Evolutionary conservation across 2,329 filamentous ascomycete species (phyloP), one percentile per base, ranked within the genome.

Genomic region (Thyridium curvatum): DNA sequence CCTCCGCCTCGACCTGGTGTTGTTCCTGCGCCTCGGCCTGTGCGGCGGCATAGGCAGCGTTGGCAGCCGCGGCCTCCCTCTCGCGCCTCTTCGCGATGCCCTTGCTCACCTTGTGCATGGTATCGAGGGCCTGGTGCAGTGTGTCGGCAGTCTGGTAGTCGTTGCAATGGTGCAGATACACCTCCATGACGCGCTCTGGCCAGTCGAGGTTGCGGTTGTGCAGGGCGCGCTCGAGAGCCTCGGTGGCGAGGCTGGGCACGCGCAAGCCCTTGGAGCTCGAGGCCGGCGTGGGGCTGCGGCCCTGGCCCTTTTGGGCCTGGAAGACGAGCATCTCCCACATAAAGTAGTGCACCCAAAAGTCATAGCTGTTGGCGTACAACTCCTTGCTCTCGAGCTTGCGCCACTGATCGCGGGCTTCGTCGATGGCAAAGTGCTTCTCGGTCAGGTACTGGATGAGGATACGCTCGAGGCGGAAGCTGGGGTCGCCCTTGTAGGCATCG

Each of bases 271-370:
- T 69, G 14, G 59, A 53, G 4, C 64, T 65, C 3, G 45, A 29
- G 3, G 62, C 64, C 5, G 73, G 72, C 0, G 70, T 74, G 2
- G 72, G 68, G 42, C 75, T 77, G 42, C 72, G 66, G 29, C 65
- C 62, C 40, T 70, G 74, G 39, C 72, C 68, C 41, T 59, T 64
- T 5, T 69, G 68, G 3, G 67, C 62, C 17, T 52, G 45, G 46
- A 75, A 78, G 4, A 77, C 52, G 41, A 84, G 72, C 72, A 97
- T 83, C 62, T 97, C 93, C 84, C 89, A 97, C 38, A 83, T 72
- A 61, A 96, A 96, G 61, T 88, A 96, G 32, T 82, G 80, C 40
- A 90, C 73, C 93, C 93, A 98, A 58, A 97, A 97, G 51, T 95
- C 88, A 54, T 90, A 89, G 50, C 81, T 90, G 50, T 88, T 78